Conservation (phyloP, 2,329 filamentous ascomycete species). For the Elsinoe fawcettii region DNA sequence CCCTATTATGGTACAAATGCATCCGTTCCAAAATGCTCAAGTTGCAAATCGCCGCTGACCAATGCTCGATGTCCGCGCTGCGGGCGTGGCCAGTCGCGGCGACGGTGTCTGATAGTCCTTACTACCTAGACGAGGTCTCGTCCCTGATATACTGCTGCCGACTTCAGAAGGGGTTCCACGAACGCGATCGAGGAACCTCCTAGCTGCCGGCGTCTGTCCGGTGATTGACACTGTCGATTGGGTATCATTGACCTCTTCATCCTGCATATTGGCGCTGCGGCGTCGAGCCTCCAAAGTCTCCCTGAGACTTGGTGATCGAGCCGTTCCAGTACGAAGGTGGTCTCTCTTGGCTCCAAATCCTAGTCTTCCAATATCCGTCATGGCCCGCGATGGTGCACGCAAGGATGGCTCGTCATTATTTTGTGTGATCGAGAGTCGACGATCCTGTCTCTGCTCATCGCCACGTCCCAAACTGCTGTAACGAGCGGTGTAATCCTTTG, state of each 20-base stretch:
- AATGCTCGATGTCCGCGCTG: not conserved
- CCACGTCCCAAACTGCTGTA: slow-evolving; percentile 27
- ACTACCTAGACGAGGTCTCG: slow-evolving; percentile 4
- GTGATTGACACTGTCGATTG: not conserved
- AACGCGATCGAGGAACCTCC: slow-evolving; percentile 11
- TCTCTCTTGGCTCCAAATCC: slow-evolving; percentile 10
- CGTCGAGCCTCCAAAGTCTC: slow-evolving; percentile 21
- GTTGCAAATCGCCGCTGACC: slow-evolving; percentile 9
- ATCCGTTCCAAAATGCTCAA: not conserved
- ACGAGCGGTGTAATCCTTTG: slow-evolving; percentile 17
- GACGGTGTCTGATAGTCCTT: slow-evolving; percentile 7
- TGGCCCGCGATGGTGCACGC: slow-evolving; percentile 41
- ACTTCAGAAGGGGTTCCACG: slow-evolving; percentile 9
- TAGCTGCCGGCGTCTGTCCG: slow-evolving; percentile 11
- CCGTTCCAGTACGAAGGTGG: slow-evolving; percentile 24
- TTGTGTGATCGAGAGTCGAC: slow-evolving; percentile 24
- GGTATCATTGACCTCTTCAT: slow-evolving; percentile 5
- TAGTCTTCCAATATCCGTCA: slow-evolving; percentile 37
- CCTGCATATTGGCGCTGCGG: slow-evolving; percentile 15
- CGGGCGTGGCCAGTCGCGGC: slow-evolving; percentile 1
- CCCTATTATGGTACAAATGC: not conserved
- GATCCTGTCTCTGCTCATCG: not conserved
- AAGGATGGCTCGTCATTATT: slow-evolving; percentile 30
- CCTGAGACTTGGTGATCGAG: slow-evolving; percentile 19
- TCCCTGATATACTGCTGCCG: slow-evolving; percentile 3